Percentiles rank a stretch among this genome's conserved stretches.
Conservation (phyloP, 805 yeast species). For the Lipomyces orientalis region DNA sequence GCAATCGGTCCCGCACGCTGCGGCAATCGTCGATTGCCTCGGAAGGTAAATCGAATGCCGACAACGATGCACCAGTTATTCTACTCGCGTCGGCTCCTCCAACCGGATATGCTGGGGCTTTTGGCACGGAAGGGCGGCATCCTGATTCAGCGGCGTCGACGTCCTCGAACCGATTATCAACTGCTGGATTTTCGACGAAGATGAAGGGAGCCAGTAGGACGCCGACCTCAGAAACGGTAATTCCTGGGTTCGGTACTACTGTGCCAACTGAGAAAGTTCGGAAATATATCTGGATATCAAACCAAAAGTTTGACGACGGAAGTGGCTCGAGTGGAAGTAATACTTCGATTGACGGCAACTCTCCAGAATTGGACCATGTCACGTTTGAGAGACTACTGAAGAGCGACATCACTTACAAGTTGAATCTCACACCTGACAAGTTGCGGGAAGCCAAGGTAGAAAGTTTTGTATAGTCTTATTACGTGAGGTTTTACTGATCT, state of each 20-base stretch:
- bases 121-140: not conserved
- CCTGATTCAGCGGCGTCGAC: not conserved
- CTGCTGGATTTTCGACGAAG: not conserved
- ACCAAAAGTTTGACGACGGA: conserved; percentile 1
- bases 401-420: conserved; percentile 21
- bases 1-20: not conserved
- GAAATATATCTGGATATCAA: conserved; percentile 23
- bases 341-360: not conserved
- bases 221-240: not conserved
- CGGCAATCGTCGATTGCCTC: not conserved
- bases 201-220: not conserved
- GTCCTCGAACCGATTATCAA: not conserved
- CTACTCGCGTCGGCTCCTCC: conserved; percentile 11
- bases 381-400: conserved; percentile 18
- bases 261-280: conserved; percentile 21
- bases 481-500: not conserved
- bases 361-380: conserved; percentile 15
- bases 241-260: conserved; percentile 10
- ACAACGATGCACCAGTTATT: conserved; percentile 5
- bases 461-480: not conserved
- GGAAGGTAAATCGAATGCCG: not conserved
- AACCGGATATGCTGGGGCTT: not conserved
- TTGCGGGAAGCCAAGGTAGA: conserved; percentile 14
- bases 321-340: not conserved
- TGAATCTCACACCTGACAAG: conserved; percentile 21